Evolutionary conservation across 2,329 filamentous ascomycete species (phyloP), one percentile per base, ranked within the genome.

Genomic region (Hymenoscyphus infarciens): DNA sequence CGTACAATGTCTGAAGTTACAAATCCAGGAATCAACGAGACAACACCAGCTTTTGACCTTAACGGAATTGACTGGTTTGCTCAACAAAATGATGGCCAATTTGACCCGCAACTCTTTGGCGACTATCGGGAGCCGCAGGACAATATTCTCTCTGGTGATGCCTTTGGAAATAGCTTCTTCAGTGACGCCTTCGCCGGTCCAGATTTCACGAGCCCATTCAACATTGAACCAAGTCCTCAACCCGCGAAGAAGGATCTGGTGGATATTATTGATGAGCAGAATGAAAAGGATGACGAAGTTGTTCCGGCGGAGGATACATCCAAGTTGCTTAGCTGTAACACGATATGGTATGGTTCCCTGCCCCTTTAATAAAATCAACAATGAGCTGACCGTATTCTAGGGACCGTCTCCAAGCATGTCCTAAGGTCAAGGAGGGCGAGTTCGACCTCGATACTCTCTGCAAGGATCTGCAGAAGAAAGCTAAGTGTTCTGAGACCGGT

Each of bases 381-480:
- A 25, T 4, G 11, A 55, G 57, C 52, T 64, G 53, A 55, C 49
- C 35, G 29, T 10, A 39, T 52, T 52, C 62, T 73, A 97, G 94
- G 95, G 92, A 97, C 76, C 92, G 91, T 77, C 78, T 97, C 25
- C 91, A 96, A 78, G 86, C 84, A 39, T 96, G 92, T 75, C 88
- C 92, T 64, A 92, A 90, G 74, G 95, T 96, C 70, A 90, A 93
- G 73, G 90, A 86, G 63, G 93, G 93, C 70, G 93, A 96, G 70
- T 92, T 98, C 68, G 95, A 99, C 69, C 89, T 99, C 57, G 95
- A 99, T 73, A 87, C 89, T 38, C 83, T 99, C 27, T 99, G 95
- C 78, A 90, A 89, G 4, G 93, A 99, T 74, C 85, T 99, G 15
- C 91, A 94, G 67, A 91, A 93, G 75, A 99, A 99, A 79, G 95